These are phyloP conservation scores for Suillus paluster DNA, from an alignment of 768 basidiomycete species.

Conservation along the genomic window DNA sequence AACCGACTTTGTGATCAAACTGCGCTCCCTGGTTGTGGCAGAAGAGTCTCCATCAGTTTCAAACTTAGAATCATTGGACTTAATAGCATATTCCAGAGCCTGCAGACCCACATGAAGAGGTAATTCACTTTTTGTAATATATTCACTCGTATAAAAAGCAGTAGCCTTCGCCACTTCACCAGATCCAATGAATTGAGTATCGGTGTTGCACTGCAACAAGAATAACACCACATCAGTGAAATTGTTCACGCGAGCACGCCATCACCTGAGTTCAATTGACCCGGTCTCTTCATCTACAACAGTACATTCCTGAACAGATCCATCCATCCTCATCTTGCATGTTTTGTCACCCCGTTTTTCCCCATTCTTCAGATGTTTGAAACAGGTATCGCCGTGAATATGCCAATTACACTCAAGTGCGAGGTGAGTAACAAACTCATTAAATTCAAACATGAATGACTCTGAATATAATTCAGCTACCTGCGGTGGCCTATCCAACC, in stretches of 20 bases:
- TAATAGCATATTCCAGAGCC: constrained; percentile 18
- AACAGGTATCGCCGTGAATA: constrained; percentile 13
- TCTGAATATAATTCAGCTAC: neutral
- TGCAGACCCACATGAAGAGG: constrained; percentile 19
- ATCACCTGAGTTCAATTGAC: constrained; percentile 10
- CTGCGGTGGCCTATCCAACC: neutral
- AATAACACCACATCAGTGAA: constrained; percentile 19
- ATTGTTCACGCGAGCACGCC: constrained; percentile 18
- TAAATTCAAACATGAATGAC: neutral
- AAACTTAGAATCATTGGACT: neutral
- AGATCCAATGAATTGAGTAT: constrained; percentile 36
- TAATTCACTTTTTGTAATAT: constrained; percentile 36
- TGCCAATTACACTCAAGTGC: constrained; percentile 15
- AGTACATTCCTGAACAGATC: neutral
- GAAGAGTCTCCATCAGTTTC: no score
- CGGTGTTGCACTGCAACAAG: constrained; percentile 31
- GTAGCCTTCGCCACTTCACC: constrained; percentile 34
- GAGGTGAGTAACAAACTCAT: neutral
- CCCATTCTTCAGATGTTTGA: constrained; percentile 14
- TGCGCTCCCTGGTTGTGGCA: no score
- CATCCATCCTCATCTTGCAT: no score
- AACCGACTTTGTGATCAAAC: constrained; percentile 9
- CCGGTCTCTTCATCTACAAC: constrained; percentile 10
- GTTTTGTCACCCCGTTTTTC: neutral
- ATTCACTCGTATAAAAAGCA: constrained; percentile 40